Evolutionary conservation across 257 asterid species (phyloP), one percentile per base, ranked within the genome.

Genomic region (Solanum megistacrolobum): DNA sequence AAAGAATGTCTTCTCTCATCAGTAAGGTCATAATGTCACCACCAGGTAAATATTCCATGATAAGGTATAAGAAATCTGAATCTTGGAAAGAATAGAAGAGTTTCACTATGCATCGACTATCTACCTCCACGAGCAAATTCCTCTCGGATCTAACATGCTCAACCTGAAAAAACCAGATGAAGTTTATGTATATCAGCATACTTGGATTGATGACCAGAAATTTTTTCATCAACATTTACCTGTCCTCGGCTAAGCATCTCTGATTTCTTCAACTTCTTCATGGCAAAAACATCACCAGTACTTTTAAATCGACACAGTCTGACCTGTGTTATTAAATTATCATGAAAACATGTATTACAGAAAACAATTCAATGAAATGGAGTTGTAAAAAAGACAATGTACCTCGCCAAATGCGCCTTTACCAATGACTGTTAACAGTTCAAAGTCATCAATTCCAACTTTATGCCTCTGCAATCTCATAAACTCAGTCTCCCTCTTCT

Each of bases 141-240:
- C 99, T 96, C 94, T 97, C 99, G 0, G 99, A 97, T 14, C 98
- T 95, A 12, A 97, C 99, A 91, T 97, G 99, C 95, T 97, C 99
- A 89, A 97, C 99, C 99, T 97, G 88, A 29, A 85, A 86, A 2
- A 82, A 81, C 11, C 68, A 29, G 27, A 82, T 3, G 43, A 48
- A 81, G 85, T 48, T 82, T 10, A 82, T 48, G 36, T 46, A 16
- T 29, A 43, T 41, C 66, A 81, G 68, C 85, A 16, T 27, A 41
- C 84, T 13, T 41, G 36, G 9, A n/a, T 2, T 76, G 31, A 41
- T 78, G 62, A 78, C 2, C n/a, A 79, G 66, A 27, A 43, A 4
- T 46, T 12, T 46, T 18, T 18, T 29, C 52, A 85, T 58, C 7
- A 87, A 72, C 84, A 46, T 90, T 91, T 89, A 95, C 99, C 98